Evolutionary conservation across 768 basidiomycete genomes (phyloP).

Genomic region (Boletus sp.): DNA sequence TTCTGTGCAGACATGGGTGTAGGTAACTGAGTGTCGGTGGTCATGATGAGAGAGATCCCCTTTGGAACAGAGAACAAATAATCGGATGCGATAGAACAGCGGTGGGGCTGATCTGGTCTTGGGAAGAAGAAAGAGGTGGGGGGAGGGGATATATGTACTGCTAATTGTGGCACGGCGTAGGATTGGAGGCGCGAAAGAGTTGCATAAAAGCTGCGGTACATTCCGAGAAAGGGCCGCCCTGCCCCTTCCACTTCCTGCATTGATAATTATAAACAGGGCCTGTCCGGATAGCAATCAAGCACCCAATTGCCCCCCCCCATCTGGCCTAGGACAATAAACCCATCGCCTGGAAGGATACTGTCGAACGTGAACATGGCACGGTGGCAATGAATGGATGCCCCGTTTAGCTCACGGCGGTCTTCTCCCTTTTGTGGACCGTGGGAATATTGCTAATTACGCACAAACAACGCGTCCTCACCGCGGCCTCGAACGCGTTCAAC

Average conservation of each 20-base stretch:
- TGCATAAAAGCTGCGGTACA: constrained; percentile 31
- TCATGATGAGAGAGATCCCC: constrained; percentile 17
- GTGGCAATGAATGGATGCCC: constrained; percentile 13
- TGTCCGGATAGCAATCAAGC: neutral
- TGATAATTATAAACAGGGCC: constrained; percentile 8
- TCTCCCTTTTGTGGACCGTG: constrained; percentile 8
- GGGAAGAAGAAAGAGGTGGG: constrained; percentile 10
- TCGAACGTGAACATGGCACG: constrained; percentile 1
- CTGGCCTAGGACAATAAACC: constrained; percentile 1
- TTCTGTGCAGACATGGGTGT: constrained; percentile 19
- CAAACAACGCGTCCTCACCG: constrained; percentile 24
- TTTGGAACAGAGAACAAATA: constrained; percentile 19
- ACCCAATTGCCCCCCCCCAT: constrained; percentile 1
- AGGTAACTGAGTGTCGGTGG: constrained; percentile 7
- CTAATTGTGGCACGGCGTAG: constrained; percentile 28
- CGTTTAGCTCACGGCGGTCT: neutral
- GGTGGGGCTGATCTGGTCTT: constrained; percentile 1
- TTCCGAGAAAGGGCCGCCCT: constrained; percentile 26
- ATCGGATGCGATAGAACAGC: constrained; percentile 1
- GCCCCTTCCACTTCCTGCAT: constrained; percentile 7
- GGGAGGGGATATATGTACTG: constrained; percentile 22
- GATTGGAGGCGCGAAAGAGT: constrained; percentile 18
- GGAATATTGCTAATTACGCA: neutral
- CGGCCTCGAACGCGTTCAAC: constrained; percentile 17
- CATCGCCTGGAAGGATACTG: constrained; percentile 1